Evolutionary conservation across 176 grass and related monocot species (phyloP).

Genomic region (Eleusine indica): DNA sequence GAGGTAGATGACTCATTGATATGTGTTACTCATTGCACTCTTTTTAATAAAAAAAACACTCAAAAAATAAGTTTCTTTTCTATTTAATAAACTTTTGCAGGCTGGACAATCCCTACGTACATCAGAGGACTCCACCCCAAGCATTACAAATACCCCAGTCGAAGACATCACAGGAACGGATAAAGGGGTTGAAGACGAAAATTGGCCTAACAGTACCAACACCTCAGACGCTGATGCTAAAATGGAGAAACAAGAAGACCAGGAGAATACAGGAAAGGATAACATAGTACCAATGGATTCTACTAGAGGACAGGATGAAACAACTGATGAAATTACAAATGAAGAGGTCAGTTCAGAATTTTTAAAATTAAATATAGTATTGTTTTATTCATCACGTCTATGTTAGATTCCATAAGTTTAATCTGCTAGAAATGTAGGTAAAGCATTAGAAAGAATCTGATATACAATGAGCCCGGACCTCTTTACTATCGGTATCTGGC

Average conservation of each 20-base stretch:
- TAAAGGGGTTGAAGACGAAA: constrained; percentile 32
- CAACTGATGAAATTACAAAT: constrained; percentile 36
- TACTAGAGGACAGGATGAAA: constrained; percentile 8
- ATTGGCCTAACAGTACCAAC: background rate
- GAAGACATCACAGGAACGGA: constrained; percentile 27
- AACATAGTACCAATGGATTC: constrained; percentile 5
- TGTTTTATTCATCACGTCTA: constrained; percentile 18
- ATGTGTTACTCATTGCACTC: constrained; percentile 20
- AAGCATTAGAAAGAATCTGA: background rate
- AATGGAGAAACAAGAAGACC: constrained; percentile 37
- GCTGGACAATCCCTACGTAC: constrained; percentile 29
- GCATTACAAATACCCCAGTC: background rate
- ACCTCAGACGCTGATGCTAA: constrained; percentile 14
- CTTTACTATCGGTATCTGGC: background rate
- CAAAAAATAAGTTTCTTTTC: constrained; percentile 3
- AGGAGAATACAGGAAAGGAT: constrained; percentile 26
- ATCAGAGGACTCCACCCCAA: constrained; percentile 35
- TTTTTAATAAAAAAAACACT: constrained; percentile 31
- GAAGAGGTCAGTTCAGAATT: constrained; percentile 48
- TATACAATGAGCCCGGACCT: background rate
- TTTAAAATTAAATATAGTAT: constrained; percentile 22
- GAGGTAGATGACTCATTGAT: constrained; percentile 46
- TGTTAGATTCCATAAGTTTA: constrained; percentile 25
- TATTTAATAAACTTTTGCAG: constrained; percentile 39
- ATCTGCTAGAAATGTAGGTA: background rate